A percentile compares a stretch with the other conserved stretches of the same genome.
phyloP scores from a whole-genome alignment of 805 yeast species.

The Yarrowia sp. region DNA sequence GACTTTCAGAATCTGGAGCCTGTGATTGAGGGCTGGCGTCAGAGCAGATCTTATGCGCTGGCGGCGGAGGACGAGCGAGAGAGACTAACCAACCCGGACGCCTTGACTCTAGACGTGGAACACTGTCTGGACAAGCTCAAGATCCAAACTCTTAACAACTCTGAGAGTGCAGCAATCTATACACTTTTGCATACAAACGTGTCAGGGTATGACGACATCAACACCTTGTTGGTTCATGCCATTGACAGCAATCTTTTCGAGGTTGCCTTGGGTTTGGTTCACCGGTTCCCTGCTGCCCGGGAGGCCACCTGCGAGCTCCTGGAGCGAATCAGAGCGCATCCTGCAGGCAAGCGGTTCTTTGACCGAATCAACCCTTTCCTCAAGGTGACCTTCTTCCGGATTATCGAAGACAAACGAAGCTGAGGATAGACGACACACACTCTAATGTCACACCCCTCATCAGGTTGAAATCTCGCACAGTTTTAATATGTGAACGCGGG shows the following conservation, averaged over 20 bases:
- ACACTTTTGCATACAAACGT: conserved; percentile 31
- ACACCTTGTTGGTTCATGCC: conserved; percentile 32
- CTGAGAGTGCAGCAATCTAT: conserved; percentile 34
- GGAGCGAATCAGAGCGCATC: conserved; percentile 33
- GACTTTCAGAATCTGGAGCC: conserved; percentile 33
- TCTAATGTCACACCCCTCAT: background rate
- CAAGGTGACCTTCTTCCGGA: conserved; percentile 31
- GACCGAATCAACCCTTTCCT: conserved; percentile 32
- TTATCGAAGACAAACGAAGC: conserved; percentile 16
- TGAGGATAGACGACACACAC: background rate
- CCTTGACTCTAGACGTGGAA: conserved; percentile 33
- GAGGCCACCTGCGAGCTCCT: conserved; percentile 31
- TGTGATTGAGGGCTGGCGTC: conserved; percentile 37
- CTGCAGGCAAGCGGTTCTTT: conserved; percentile 35
- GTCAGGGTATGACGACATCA: conserved; percentile 34
- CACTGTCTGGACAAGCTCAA: conserved; percentile 35
- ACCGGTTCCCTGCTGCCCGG: conserved; percentile 33
- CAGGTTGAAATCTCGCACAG: background rate
- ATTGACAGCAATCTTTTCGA: conserved; percentile 33
- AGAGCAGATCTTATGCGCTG: conserved; percentile 27
- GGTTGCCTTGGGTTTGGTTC: conserved; percentile 36
- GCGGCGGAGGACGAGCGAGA: conserved; percentile 2
- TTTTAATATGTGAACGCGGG: background rate
- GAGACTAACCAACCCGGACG: background rate
- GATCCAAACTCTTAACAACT: conserved; percentile 30